Base-by-base conservation (phyloP, 2,329 filamentous ascomycete genomes). In the Pezicula rhizophila region DNA sequence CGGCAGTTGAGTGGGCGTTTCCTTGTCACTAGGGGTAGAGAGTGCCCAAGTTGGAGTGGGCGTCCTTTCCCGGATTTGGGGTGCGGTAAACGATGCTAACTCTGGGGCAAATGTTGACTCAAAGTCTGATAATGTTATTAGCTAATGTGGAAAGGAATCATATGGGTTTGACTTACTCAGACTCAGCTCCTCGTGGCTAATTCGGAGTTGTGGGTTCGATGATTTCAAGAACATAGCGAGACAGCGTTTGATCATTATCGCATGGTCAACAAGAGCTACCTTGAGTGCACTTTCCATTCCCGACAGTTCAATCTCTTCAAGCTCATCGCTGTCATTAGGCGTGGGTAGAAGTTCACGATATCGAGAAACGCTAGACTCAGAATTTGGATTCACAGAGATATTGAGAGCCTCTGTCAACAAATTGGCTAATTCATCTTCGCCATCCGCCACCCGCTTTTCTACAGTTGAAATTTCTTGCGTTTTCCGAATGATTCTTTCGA, bases 401-500 rank as follows among this genome's bases (percentile, higher is more conserved):
- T 82, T 79, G 26, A 96, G 74, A 10, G 87, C 84, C 57, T 93
- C 88, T 1, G 89, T 78, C 31, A 96, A 74, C 41, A 82, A 72
- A 38, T 80, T 78, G 14, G 84, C 78, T 39, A 80, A 79, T 8
- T 84, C 79, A 33, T 89, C 82, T 49, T 92, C 87, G 5, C 85
- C 86, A 18, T 88, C 83, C 1, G 75, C 70, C 8, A 92, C 75
- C 44, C 83, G 82, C 64, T 85, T 88, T 64, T 95, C 89, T 1
- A 96, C 72, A 1, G 77, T 69, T 1, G 80, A 74, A 71, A 97
- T 80, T 67, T 97, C 92, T 50, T 88, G 81, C 1, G 92, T 95
- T 72, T 96, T 96, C 51, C 91, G 82, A 59, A 89, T 85, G 28
- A 93, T 92, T 14, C 92, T 84, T 65, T 97, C 92, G 52, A 97